phyloP scores from a whole-genome alignment of 1,284 basidiomycete genomes.

The Xerocomus tenax region DNA sequence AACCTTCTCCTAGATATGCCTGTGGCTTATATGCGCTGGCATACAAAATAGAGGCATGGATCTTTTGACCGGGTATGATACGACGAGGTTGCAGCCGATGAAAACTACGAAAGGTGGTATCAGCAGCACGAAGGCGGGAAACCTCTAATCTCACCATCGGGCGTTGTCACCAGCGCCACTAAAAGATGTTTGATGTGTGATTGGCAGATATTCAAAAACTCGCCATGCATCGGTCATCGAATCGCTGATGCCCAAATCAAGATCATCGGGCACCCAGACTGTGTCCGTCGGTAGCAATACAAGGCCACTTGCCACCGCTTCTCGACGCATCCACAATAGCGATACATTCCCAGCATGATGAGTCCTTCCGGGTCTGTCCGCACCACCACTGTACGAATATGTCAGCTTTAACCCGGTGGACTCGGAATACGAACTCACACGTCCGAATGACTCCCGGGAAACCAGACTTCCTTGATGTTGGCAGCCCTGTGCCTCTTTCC shows the following conservation, averaged over 20 bases:
- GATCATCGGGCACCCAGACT: constrained; percentile 23
- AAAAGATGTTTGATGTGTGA: constrained; percentile 23
- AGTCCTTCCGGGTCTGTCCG: constrained; percentile 9
- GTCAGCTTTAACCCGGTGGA: background rate
- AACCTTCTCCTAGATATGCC: constrained; percentile 25
- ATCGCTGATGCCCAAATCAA: constrained; percentile 17
- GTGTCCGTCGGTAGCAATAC: constrained; percentile 19
- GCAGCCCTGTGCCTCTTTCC: background rate
- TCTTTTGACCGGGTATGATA: constrained; percentile 9
- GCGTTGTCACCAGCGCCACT: constrained; percentile 10
- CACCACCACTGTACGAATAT: constrained; percentile 19
- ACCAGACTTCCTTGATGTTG: constrained; percentile 23
- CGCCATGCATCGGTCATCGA: constrained; percentile 22
- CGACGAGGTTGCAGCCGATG: constrained; percentile 14
- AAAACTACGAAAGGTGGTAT: constrained; percentile 10
- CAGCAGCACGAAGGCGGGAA: background rate
- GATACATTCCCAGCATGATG: constrained; percentile 22
- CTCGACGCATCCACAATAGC: constrained; percentile 26
- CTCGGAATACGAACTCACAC: constrained; percentile 21
- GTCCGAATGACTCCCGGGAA: constrained; percentile 23
- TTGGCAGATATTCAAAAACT: constrained; percentile 22
- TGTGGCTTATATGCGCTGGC: constrained; percentile 20
- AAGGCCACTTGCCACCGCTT: constrained; percentile 20
- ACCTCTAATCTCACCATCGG: constrained; percentile 11
- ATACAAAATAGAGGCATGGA: constrained; percentile 27